Evolutionary conservation across 1,284 basidiomycete genomes (phyloP), one percentile per base, ranked within the genome.

Genomic region (Trametes hirsuta): DNA sequence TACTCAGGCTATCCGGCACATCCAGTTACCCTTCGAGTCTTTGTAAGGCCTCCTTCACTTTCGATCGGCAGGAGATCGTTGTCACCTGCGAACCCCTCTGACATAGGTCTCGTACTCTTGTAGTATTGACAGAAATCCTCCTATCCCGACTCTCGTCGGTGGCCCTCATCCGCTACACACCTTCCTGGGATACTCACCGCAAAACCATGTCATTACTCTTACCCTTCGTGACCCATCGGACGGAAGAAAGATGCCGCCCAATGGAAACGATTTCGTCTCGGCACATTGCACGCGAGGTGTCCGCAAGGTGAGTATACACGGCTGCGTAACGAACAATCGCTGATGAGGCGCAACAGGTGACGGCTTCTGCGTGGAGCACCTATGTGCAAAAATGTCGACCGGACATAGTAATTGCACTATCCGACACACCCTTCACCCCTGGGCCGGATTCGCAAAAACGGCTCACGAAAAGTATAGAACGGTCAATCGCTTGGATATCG

Each of bases 1-100:
- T 22, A 83, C 84, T 1, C 69, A 75, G 6, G 79, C 83, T 0
- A 80, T 90, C 35, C 78, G 72, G 59, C 90, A 87, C 83, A 74
- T 90, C 0, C 80, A 90, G 64, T 73, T 91, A 0, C 84, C 90
- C 0, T 91, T 92, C 67, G 92, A 94, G 74, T 83, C 86, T 25
- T 93, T 93, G 92, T 93, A 71, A 82, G 90, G 51, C 80, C n/a
- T 14, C 30, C 25, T 24, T 46, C 30, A 30, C 46, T 39, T 18
- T 41, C 44, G 34, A 39, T 36, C 30, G 34, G 48, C 41, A 45
- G 41, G 37, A 35, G 49, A 41, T 15, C 30, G 30, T 6, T 6
- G 2, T 22, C 8, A 2, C 56, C 30, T 34, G 5, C 50, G 37
- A 45, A 53, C 8, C 47, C 40, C 55, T 51, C 45, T 58, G 42